Base-by-base conservation (phyloP, 1,139 yeast species). In the Protomyces lactucae-debilis region DNA sequence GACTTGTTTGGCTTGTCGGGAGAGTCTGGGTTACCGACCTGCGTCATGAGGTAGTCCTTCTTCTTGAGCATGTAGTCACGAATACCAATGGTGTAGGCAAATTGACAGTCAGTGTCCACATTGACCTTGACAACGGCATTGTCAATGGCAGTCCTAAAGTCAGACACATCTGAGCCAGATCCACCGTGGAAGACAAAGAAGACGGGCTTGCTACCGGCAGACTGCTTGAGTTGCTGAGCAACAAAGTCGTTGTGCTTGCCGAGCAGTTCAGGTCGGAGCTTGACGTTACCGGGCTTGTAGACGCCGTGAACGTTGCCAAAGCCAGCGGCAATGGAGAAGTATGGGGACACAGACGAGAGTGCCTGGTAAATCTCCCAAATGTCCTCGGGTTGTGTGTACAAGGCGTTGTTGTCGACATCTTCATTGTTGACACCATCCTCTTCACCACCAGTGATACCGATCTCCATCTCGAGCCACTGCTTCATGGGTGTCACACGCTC, bases 361-460 rank as follows among this genome's bases (percentile, higher is more conserved):
- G 97, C 97, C 80, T 88, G 82, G 85, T 89, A 83, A 74, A 93
- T 98, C 72, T 84, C 85, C 82, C 79, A 95, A 67, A 93, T 97
- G 73, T 97, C 95, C 81, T 88, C 97, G 75, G 99, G 93, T 74
- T 86, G 85, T 73, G 99, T 93, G 87, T 93, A 95, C 74, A 93
- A 83, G 71, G 88, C 79, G 71, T 88, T 91, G 80, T 88, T 86
- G 77, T 85, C 85, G 71, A 89, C 97, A 78, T 85, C 83, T 80
- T 92, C 95, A 85, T 93, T 95, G 87, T 93, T 95, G 75, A 95
- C 99, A 86, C 99, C 99, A 77, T 93, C 99, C 82, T 93, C 99
- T 83, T 93, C 99, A 87, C 99, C 99, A 82, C 99, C 98, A 77
- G 99, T 95, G 85, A 93, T 93, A 85, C 99, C 99, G 77, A 93